Percentiles rank a stretch among this genome's conserved stretches.
Evolutionary conservation across 352 stramenopile genomes (phyloP).

Genomic region (Plasmopara halstedii): DNA sequence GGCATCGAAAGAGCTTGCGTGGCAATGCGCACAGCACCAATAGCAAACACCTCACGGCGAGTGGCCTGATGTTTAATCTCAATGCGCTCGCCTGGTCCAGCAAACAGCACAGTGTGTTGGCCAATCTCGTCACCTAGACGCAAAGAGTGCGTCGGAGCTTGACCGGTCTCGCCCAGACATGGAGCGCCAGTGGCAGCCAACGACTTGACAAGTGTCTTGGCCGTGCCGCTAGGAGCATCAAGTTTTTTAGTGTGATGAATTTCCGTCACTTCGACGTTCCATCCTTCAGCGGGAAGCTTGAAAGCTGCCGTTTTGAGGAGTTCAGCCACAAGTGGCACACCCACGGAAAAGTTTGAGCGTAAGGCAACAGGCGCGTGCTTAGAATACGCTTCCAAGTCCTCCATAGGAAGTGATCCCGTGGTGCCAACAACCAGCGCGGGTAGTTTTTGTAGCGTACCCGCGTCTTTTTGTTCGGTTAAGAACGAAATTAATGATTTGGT

Average conservation of each 20-base stretch:
- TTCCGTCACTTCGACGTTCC: constrained; percentile 77
- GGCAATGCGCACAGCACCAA: constrained; percentile 58
- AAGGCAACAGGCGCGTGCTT: constrained; percentile 55
- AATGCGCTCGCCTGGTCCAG: constrained; percentile 67
- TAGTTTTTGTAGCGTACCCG: constrained; percentile 58
- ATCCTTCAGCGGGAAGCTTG: constrained; percentile 59
- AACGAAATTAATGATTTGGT: constrained; percentile 55
- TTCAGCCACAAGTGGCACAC: constrained; percentile 69
- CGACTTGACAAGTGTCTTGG: constrained; percentile 71
- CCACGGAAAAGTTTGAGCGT: constrained; percentile 81
- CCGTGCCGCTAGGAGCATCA: constrained; percentile 70
- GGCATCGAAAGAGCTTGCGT: constrained; percentile 39
- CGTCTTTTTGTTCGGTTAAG: constrained; percentile 48
- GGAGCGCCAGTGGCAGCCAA: constrained; percentile 47
- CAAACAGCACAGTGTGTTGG: constrained; percentile 78
- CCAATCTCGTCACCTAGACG: constrained; percentile 77
- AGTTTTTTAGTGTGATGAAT: constrained; percentile 86
- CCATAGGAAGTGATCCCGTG: constrained; percentile 49
- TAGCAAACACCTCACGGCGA: constrained; percentile 74
- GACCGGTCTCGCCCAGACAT: constrained; percentile 35
- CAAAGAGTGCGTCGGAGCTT: constrained; percentile 56
- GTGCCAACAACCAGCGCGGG: constrained; percentile 74
- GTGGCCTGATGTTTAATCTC: constrained; percentile 81
- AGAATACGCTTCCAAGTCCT: constrained; percentile 52
- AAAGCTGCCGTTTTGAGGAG: constrained; percentile 67